A percentile compares a stretch with the other conserved stretches of the same genome.
Evolutionary conservation across 73 alveolate species (phyloP).

Genomic region (Stentor coeruleus): DNA sequence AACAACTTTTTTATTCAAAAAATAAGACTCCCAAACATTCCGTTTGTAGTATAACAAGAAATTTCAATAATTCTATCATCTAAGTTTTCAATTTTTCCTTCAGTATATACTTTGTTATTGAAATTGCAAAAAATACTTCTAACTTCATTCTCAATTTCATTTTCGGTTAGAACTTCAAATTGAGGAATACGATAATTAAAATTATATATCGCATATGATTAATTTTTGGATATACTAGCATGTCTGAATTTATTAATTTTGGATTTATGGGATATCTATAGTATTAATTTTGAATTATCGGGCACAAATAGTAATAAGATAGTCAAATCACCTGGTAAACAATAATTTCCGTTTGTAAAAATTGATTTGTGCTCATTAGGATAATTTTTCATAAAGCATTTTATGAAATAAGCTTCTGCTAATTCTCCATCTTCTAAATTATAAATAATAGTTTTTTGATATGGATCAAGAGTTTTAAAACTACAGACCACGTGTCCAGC

Average conservation of each 20-base stretch:
- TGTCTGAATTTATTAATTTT: background rate
- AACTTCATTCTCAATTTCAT: background rate
- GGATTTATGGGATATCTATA: background rate
- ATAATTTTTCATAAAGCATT: too few species aligned
- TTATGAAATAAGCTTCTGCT: background rate
- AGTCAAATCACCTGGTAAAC: background rate
- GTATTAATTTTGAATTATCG: background rate
- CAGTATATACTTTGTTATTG: background rate
- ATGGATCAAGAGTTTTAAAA: background rate
- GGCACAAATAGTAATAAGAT: background rate
- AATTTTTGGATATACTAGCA: background rate
- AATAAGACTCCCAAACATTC: background rate
- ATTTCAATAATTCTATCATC: background rate
- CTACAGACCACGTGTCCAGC: background rate
- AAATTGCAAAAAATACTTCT: background rate
- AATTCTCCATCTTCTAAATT: too few species aligned
- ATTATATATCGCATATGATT: background rate
- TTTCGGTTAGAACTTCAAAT: background rate
- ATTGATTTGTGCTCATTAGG: background rate
- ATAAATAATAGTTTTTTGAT: too few species aligned
- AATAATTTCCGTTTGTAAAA: background rate
- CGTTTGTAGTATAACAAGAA: background rate
- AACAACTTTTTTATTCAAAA: background rate
- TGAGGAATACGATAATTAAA: background rate
- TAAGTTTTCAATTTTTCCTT: background rate